Percentiles rank a stretch among this genome's conserved stretches.
Conservation (phyloP, 192 early-diverging fungal genomes). For the Entomortierella chlamydospora region DNA sequence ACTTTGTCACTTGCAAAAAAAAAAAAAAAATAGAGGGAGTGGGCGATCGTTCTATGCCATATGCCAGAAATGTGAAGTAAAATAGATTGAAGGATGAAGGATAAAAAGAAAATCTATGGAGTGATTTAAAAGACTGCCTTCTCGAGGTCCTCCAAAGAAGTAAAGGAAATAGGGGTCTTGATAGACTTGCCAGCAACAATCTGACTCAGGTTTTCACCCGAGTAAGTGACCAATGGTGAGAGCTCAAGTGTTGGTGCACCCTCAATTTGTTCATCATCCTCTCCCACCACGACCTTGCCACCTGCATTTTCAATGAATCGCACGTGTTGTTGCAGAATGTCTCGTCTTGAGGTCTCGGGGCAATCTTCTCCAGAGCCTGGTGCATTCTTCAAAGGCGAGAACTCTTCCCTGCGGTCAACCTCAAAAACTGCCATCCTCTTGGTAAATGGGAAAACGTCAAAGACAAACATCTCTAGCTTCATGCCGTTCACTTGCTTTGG, state of each 20-base stretch:
- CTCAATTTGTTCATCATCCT: conserved; percentile 55
- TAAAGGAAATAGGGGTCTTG: conserved; percentile 61
- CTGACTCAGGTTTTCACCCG: conserved; percentile 89
- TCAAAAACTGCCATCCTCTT: conserved; percentile 93
- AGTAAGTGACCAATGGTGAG: conserved; percentile 90
- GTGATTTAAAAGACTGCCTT: conserved; percentile 38
- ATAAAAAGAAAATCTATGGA: too few relatives aligned
- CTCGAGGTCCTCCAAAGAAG: conserved; percentile 39
- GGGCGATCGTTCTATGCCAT: too few relatives aligned
- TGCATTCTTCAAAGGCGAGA: conserved; percentile 98
- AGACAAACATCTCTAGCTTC: conserved; percentile 99
- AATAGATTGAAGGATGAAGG: too few relatives aligned
- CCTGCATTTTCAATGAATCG: conserved; percentile 90
- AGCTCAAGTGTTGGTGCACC: conserved; percentile 79
- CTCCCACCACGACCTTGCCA: conserved; percentile 73
- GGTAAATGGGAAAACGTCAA: conserved; percentile 97
- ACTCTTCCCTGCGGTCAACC: conserved; percentile 93
- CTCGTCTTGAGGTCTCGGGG: conserved; percentile 92
- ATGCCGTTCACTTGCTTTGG: conserved; percentile 93
- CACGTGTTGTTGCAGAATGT: conserved; percentile 89
- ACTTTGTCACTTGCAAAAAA: too few relatives aligned
- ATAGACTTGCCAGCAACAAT: conserved; percentile 77
- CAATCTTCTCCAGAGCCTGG: conserved; percentile 88
- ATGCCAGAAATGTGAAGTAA: too few relatives aligned
- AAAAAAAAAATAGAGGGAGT: too few relatives aligned